Conservation (phyloP, 139 green algal genomes). For the Chlorella sorokiniana region DNA sequence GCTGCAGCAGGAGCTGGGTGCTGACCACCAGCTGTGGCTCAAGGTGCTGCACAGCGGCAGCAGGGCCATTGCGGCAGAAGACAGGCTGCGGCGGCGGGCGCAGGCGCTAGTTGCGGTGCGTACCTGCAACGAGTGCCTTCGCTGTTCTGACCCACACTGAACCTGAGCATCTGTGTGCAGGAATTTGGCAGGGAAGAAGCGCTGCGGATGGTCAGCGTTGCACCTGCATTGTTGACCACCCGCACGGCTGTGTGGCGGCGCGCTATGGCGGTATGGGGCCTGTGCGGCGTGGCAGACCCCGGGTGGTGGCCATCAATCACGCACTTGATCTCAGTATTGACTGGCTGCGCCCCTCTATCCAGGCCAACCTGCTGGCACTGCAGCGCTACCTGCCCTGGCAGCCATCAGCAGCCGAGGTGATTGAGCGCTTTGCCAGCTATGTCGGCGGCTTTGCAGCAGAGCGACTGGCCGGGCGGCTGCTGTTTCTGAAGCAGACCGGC, state of each 20-base stretch:
- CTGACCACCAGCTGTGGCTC: neutral
- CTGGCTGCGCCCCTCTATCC: neutral
- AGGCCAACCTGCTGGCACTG: constrained; percentile 1
- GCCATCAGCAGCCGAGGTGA: neutral
- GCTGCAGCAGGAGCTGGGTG: neutral
- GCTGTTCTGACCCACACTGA: neutral
- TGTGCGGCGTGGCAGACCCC: neutral
- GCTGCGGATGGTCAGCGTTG: neutral
- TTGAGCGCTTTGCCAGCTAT: neutral
- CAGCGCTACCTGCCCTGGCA: neutral
- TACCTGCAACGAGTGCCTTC: neutral
- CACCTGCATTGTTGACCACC: neutral
- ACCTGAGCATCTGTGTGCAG: neutral
- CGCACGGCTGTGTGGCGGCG: neutral
- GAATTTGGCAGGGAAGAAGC: neutral
- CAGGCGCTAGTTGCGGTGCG: constrained; percentile 1
- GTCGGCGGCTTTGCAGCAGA: neutral
- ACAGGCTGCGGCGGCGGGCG: neutral
- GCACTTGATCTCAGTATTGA: neutral
- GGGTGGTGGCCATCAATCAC: neutral
- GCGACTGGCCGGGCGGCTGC: neutral
- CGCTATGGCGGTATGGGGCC: neutral
- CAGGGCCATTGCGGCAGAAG: neutral
- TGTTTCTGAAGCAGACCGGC: neutral
- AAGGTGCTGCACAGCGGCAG: neutral